Conservation (phyloP, 2,329 filamentous ascomycete species). For the Sarocladium brachiariae region DNA sequence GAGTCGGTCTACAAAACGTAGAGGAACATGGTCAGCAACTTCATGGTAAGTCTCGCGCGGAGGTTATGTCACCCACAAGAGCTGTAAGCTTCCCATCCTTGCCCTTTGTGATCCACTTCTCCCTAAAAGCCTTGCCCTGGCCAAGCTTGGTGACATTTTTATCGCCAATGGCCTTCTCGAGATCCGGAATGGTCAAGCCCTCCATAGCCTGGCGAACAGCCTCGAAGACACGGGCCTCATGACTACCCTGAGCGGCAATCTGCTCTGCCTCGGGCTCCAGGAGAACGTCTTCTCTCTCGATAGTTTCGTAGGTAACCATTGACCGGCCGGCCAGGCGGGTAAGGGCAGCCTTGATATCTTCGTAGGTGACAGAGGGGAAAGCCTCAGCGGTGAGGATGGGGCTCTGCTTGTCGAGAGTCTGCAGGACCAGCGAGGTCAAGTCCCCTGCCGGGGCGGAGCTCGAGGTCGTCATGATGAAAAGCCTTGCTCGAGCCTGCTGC, state of each 20-base stretch:
- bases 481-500: slow-evolving; percentile 1
- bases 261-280: slow-evolving; percentile 69
- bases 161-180: slow-evolving; percentile 63
- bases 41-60: not conserved
- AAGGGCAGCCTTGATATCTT: slow-evolving; percentile 75
- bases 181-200: slow-evolving; percentile 72
- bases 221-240: slow-evolving; percentile 77
- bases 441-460: slow-evolving; percentile 39
- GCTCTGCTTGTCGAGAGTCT: slow-evolving; percentile 55
- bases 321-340: slow-evolving; percentile 78
- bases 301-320: slow-evolving; percentile 81
- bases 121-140: slow-evolving; percentile 89
- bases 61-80: slow-evolving; percentile 31
- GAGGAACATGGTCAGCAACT: slow-evolving; percentile 7
- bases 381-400: slow-evolving; percentile 61
- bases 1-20: slow-evolving; percentile 47
- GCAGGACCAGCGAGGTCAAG: slow-evolving; percentile 58
- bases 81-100: slow-evolving; percentile 50
- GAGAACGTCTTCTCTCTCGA: slow-evolving; percentile 69
- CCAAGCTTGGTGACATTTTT: slow-evolving; percentile 73
- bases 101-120: slow-evolving; percentile 62
- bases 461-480: slow-evolving; percentile 36
- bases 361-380: slow-evolving; percentile 60
- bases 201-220: slow-evolving; percentile 65
- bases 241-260: slow-evolving; percentile 68